Base-by-base conservation (phyloP, 495 filamentous ascomycete genomes). In the Podospora tetraspora region DNA sequence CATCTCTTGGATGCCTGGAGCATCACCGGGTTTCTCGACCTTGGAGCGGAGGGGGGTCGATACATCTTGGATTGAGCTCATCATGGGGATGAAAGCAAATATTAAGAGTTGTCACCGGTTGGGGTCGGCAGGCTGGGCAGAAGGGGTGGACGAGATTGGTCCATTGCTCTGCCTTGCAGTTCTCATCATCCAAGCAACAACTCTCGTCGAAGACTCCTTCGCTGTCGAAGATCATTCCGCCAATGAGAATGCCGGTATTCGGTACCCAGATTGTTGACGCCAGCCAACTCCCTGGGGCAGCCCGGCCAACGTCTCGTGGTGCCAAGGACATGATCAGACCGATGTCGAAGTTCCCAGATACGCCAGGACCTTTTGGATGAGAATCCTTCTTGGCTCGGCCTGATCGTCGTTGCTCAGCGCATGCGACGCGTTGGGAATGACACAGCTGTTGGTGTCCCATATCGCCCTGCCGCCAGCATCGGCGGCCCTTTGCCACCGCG, bases 381-480 rank as follows among this genome's bases (percentile, higher is more conserved):
- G 64, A 30, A 79, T 75, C 29, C 67, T 71, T 60, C 81, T 70
- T 13, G 80, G 80, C 71, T 80, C 78, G 2, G 77, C 81, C 70
- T 84, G 82, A 64, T 81, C 80, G 22, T 76, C 73, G 64, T 83
- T 80, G 71, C 80, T 82, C 69, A 83, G 59, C 8, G 81, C 81
- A 69, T 84, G 82, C 11, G 81, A 83, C 0, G 82, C 82, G 66
- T 71, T 72, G 3, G 81, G 82, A 60, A 84, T 81, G 19, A 83
- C 69, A 57, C 76, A 78, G 71, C 80, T 83, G 59, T 75, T 68
- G 3, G 66, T 43, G 72, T 82, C 76, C 82, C 81, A 84, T 30
- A 79, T 72, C 27, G 70, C 32, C 6, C 21, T 5, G 21, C 64
- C 60, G 16, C 59, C 30, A 5, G 37, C 22, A 23, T 72, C 64